Base-by-base conservation (phyloP, 805 yeast species). In the Myxozyma mucilagina region DNA sequence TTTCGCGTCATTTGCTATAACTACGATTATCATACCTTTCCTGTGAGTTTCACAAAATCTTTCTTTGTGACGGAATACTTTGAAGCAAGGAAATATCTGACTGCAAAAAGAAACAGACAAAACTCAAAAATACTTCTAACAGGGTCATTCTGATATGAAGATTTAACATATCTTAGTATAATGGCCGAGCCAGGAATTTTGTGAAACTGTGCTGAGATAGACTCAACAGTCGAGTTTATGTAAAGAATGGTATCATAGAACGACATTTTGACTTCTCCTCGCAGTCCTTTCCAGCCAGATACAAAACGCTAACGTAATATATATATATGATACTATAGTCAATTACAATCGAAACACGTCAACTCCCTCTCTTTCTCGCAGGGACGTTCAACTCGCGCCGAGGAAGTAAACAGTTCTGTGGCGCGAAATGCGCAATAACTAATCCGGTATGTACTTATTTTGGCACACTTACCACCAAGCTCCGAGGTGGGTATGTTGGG, bases 61-160 rank as follows among this genome's bases (percentile, higher is more conserved):
- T 85, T 80, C 76, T 88, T 89, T 71, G 86, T 83, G 68, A 83
- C 89, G 67, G 87, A 87, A 73, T 85, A 87, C 77, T 84, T 88
- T 43, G 87, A 87, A 60, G 87, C 89, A 68, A 74, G 73, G 84
- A 93, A 91, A 76, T 94, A 94, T 67, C 87, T 81, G 62, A 91
- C 77, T 3, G 97, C 98, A 73, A 92, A 88, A 13, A 91, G 72
- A 38, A 91, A 82, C 68, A 94, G 79, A 16, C 85, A 78, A 41
- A 88, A 73, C 75, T 94, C 99, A 57, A 94, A 79, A 7, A 90
- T 71, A 0, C 98, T 89, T 69, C 99, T 83, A 62, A 90, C 81
- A 1, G 99, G 99, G 73, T 94, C 99, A 74, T 94, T 84, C 73
- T 90, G 91, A 73, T 92, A 92, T 1, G 97, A 90, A 11, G 91